These are phyloP conservation scores for Solanum ahanhuiri DNA, from an alignment of 257 asterid genomes.

Conservation along the genomic window DNA sequence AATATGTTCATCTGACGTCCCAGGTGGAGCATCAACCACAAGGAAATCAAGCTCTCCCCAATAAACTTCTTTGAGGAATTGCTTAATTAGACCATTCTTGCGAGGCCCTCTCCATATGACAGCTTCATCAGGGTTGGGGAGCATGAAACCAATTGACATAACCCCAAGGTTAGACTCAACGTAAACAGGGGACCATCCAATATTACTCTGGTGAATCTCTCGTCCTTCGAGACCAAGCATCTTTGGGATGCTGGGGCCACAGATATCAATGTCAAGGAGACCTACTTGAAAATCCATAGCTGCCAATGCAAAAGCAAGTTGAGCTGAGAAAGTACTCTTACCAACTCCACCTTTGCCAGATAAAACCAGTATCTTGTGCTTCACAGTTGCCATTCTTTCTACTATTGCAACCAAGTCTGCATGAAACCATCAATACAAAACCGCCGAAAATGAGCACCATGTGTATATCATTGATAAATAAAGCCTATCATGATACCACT, in stretches of 20 bases:
- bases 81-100: constrained; percentile 68
- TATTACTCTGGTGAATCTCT: constrained; percentile 61
- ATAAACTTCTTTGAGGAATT: constrained; percentile 67
- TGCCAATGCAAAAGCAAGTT: constrained; percentile 72
- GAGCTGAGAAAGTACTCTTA: constrained; percentile 90
- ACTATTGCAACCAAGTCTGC: constrained; percentile 62
- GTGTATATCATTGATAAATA: neutral
- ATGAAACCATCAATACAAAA: neutral
- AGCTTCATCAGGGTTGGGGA: constrained; percentile 48
- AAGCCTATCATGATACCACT: too few relatives aligned
- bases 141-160: constrained; percentile 63
- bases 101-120: constrained; percentile 93
- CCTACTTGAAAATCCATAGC: constrained; percentile 81
- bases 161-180: constrained; percentile 89
- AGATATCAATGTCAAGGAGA: constrained; percentile 85
- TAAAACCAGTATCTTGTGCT: constrained; percentile 81
- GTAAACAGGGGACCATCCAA: constrained; percentile 89
- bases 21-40: constrained; percentile 91
- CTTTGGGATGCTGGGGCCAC: constrained; percentile 91
- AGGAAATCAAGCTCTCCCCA: constrained; percentile 95
- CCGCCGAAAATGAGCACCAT: neutral
- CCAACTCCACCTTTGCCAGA: constrained; percentile 98
- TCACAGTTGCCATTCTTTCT: constrained; percentile 89
- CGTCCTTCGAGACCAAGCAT: constrained; percentile 84
- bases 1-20: constrained; percentile 92